A percentile compares a stretch with the other conserved stretches of the same genome.
Conservation (phyloP, 2,329 filamentous ascomycete species). For the Septoria petroselini region DNA sequence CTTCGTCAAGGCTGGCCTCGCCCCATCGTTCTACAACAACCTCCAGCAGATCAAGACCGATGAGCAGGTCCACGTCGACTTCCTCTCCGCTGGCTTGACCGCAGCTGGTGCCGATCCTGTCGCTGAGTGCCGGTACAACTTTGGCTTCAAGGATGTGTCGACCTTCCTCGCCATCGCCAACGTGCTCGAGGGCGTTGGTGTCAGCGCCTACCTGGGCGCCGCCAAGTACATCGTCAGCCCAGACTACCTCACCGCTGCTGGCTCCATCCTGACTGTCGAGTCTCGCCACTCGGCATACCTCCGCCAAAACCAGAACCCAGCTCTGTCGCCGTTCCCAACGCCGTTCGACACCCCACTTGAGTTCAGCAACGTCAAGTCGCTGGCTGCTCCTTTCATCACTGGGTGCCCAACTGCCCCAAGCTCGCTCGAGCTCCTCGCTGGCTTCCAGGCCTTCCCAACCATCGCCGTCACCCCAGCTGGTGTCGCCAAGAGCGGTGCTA, state of each 20-base stretch:
- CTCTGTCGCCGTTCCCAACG: constrained; percentile 52
- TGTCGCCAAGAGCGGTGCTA: constrained; percentile 24
- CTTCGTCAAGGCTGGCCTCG: constrained; percentile 52
- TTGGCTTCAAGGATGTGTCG: constrained; percentile 39
- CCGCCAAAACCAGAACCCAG: constrained; percentile 34
- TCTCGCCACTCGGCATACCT: constrained; percentile 63
- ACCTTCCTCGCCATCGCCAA: constrained; percentile 53
- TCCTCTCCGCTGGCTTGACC: constrained; percentile 49
- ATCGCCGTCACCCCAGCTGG: constrained; percentile 21
- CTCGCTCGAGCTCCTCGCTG: not conserved
- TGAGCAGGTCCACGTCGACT: constrained; percentile 57
- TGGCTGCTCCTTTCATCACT: constrained; percentile 61
- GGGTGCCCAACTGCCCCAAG: constrained; percentile 54
- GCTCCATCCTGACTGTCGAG: constrained; percentile 63
- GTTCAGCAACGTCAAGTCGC: constrained; percentile 60
- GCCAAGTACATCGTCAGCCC: constrained; percentile 57
- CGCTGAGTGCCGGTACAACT: constrained; percentile 55
- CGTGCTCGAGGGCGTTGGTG: constrained; percentile 57
- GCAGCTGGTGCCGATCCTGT: constrained; percentile 53
- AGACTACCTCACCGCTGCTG: constrained; percentile 59
- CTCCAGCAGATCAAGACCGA: constrained; percentile 56
- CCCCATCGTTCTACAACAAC: constrained; percentile 54
- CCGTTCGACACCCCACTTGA: constrained; percentile 60
- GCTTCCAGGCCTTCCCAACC: constrained; percentile 41
- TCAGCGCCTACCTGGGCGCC: constrained; percentile 61